Base-by-base conservation (phyloP, 345 rosid species). In the Heritiera littoralis region DNA sequence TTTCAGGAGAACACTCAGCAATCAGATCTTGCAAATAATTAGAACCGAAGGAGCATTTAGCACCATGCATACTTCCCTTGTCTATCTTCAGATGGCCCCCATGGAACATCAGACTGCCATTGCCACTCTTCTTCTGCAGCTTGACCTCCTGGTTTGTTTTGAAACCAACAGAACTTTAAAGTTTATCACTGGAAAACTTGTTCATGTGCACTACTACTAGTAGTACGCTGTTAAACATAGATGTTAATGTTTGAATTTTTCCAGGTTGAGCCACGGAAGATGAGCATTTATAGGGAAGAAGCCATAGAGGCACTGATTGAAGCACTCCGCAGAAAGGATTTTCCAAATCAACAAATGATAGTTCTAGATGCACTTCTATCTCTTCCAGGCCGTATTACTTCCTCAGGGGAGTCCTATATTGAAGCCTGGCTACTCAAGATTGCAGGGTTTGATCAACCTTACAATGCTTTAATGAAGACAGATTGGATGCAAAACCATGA, bases 211-310 rank as follows among this genome's bases (percentile, higher is more conserved):
- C 10, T 51, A 59, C 10, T 78, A 66, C 3, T 71, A 23, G 41
- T 52, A 18, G 14, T 43, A 67, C 7, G 13, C 67, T 67, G 51
- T 77, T 43, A 48, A 64, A 23, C 67, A 70, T 32, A 35, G 73
- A 7, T 72, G 78, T 17, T 11, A 9, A 38, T 7, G 48, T 77
- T 20, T 77, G 60, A 76, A 49, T 49, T 76, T 65, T 64, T 35
- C 38, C 85, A 91, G 92, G 87, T 52, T 5, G 92, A 91, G 85
- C 95, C 95, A n/a, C 82, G 81, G 65, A 86, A 91, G 82, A 91
- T 89, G 93, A 91, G 95, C 86, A 88, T 91, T 67, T 91, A 89
- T 77, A 87, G 93, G 77, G 95, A 91, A 88, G 95, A 89, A 80
- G 90, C 92, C 12, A 67, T 84, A 38, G 95, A 88, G 67, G 84